phyloP scores from a whole-genome alignment of 1,284 basidiomycete species.

The Leucoagaricus sp. region DNA sequence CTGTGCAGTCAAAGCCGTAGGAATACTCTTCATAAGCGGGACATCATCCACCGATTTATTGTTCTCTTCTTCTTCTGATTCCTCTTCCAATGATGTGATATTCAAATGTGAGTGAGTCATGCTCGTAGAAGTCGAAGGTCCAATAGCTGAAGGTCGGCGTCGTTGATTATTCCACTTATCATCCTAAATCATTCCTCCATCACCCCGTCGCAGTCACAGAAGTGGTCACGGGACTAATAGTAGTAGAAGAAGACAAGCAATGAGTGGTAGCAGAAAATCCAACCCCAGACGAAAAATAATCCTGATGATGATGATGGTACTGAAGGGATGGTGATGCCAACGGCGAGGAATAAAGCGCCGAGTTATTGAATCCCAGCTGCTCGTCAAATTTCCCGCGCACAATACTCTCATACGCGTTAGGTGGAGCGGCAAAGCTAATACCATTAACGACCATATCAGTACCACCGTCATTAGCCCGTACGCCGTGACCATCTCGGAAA shows the following conservation, averaged over 20 bases:
- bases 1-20: slow-evolving; percentile 76
- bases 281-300: not conserved
- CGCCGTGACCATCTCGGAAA: not conserved
- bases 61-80: slow-evolving; percentile 25
- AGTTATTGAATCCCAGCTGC: no score
- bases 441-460: not conserved
- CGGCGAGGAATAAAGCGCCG: no score
- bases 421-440: not conserved
- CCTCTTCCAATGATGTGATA: slow-evolving; percentile 38
- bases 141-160: not conserved
- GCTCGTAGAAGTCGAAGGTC: not conserved
- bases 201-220: not conserved
- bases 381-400: slow-evolving; percentile 4
- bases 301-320: not conserved
- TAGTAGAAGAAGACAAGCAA: no score
- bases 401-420: slow-evolving; percentile 6
- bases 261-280: no score
- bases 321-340: not conserved
- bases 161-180: not conserved
- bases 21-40: slow-evolving; percentile 76
- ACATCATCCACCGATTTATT: no score
- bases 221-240: no score
- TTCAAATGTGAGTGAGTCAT: slow-evolving; percentile 22
- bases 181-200: not conserved
- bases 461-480: not conserved